Evolutionary conservation across 495 filamentous ascomycete genomes (phyloP).

Genomic region (Diplogelasinospora grovesii): DNA sequence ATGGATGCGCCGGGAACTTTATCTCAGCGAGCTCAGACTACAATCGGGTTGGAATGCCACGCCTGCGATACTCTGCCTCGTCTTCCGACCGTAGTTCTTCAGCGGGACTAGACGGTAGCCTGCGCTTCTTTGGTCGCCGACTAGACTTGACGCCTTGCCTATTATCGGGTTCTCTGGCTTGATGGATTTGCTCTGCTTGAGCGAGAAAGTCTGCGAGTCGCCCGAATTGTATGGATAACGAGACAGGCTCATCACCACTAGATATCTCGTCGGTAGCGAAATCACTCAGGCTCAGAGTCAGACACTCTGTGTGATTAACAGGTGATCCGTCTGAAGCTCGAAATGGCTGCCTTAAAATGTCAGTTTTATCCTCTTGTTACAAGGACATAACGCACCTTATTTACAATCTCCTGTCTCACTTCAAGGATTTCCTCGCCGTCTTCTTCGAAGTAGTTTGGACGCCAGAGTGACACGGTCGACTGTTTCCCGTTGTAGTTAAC

Average conservation of each 20-base stretch:
- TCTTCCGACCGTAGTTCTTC: slow-evolving; percentile 6
- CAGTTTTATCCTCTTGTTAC: slow-evolving; percentile 1
- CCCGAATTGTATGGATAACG: slow-evolving; percentile 2
- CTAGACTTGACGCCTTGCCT: slow-evolving; percentile 4
- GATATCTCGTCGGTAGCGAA: slow-evolving; percentile 8
- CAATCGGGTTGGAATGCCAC: no score
- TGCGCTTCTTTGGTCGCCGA: slow-evolving; percentile 6
- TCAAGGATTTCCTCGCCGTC: slow-evolving; percentile 6
- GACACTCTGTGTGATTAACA: background rate
- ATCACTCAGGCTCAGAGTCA: slow-evolving; percentile 2
- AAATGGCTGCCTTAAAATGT: slow-evolving; percentile 6
- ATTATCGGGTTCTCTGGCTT: slow-evolving; percentile 4
- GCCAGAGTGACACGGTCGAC: slow-evolving; percentile 7
- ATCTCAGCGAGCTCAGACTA: no score
- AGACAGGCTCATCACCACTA: slow-evolving; percentile 3
- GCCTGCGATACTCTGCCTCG: no score
- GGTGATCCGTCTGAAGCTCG: slow-evolving; percentile 6
- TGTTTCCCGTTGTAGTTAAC: slow-evolving; percentile 5
- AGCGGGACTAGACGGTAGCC: slow-evolving; percentile 5
- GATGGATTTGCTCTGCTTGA: slow-evolving; percentile 6
- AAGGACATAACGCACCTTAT: slow-evolving; percentile 1
- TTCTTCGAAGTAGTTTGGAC: slow-evolving; percentile 6
- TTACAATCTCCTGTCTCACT: background rate
- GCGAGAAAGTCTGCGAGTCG: slow-evolving; percentile 5
- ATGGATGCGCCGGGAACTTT: no score